phyloP scores from a whole-genome alignment of 495 filamentous ascomycete genomes.

The Daldinia bambusicola region DNA sequence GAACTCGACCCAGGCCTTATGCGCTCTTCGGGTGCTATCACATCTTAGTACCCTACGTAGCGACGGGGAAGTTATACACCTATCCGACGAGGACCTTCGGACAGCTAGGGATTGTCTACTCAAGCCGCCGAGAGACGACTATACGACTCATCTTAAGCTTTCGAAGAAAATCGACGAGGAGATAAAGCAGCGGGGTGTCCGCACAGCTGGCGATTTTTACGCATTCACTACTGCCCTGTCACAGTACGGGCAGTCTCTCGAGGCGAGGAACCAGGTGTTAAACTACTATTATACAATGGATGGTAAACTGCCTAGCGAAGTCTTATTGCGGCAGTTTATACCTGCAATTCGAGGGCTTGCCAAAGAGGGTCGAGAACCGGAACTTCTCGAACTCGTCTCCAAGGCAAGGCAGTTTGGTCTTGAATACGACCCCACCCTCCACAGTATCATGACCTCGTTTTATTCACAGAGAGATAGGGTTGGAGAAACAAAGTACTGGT shows the following conservation, averaged over 20 bases:
- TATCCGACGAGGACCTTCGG: slow-evolving; percentile 64
- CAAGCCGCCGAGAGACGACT: slow-evolving; percentile 54
- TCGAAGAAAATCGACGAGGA: slow-evolving; percentile 67
- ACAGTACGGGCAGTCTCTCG: slow-evolving; percentile 66
- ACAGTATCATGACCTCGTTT: slow-evolving; percentile 62
- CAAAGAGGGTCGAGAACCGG: slow-evolving; percentile 66
- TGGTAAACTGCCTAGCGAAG: slow-evolving; percentile 45
- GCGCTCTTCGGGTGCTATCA: slow-evolving; percentile 66
- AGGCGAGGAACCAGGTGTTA: slow-evolving; percentile 64
- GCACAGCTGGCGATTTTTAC: slow-evolving; percentile 53
- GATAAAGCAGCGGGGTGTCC: slow-evolving; percentile 49
- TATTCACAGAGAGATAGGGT: slow-evolving; percentile 63
- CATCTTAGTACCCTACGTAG: slow-evolving; percentile 61
- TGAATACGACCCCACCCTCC: slow-evolving; percentile 50
- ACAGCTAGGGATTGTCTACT: slow-evolving; percentile 53
- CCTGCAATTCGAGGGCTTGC: slow-evolving; percentile 73
- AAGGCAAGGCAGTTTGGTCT: slow-evolving; percentile 49
- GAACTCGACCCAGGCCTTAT: slow-evolving; percentile 71
- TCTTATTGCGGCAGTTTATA: slow-evolving; percentile 58
- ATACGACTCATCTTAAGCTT: slow-evolving; percentile 59
- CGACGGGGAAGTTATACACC: slow-evolving; percentile 49
- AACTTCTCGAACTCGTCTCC: slow-evolving; percentile 57
- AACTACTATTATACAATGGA: slow-evolving; percentile 49
- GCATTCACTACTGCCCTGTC: slow-evolving; percentile 66
- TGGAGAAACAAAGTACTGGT: slow-evolving; percentile 70